A percentile compares a stretch with the other conserved stretches of the same genome.
phyloP scores from a whole-genome alignment of 441 rosid genomes.

The Populus hybrid region DNA sequence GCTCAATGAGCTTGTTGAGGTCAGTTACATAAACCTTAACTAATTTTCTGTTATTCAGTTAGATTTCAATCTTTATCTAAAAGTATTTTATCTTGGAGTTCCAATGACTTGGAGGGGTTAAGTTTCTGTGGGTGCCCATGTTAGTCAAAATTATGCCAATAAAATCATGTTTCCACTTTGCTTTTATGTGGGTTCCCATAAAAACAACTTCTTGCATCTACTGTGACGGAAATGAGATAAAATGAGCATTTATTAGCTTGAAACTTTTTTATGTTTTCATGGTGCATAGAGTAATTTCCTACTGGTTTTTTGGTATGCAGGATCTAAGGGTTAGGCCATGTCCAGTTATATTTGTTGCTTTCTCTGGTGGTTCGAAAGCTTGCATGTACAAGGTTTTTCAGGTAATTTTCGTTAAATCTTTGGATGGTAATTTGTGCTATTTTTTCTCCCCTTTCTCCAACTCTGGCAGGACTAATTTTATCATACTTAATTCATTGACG shows the following conservation, averaged over 20 bases:
- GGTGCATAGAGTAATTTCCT: conserved; percentile 10
- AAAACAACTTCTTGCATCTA: neutral
- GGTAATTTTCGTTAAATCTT: conserved; percentile 32
- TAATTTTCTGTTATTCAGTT: neutral
- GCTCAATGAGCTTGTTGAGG: conserved; percentile 73
- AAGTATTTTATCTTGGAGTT: neutral
- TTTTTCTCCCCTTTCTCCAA: neutral
- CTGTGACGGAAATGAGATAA: neutral
- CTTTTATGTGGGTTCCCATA: neutral
- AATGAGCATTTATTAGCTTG: neutral
- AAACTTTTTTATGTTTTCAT: neutral
- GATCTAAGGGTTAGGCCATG: conserved; percentile 63
- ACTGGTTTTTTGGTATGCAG: conserved; percentile 31
- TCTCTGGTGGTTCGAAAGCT: conserved; percentile 89
- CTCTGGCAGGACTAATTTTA: conserved; percentile 9
- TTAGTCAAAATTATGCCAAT: neutral
- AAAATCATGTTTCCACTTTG: neutral
- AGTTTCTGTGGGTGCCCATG: neutral
- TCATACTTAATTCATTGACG: conserved; percentile 6
- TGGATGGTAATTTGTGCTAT: neutral
- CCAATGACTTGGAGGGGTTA: neutral
- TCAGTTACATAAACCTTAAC: conserved; percentile 23
- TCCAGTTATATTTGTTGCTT: conserved; percentile 71
- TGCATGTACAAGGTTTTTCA: conserved; percentile 85
- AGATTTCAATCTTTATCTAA: neutral